Percentiles rank a stretch among this genome's conserved stretches.
Evolutionary conservation across 805 yeast genomes (phyloP).

Genomic region (Ogataea minuta): DNA sequence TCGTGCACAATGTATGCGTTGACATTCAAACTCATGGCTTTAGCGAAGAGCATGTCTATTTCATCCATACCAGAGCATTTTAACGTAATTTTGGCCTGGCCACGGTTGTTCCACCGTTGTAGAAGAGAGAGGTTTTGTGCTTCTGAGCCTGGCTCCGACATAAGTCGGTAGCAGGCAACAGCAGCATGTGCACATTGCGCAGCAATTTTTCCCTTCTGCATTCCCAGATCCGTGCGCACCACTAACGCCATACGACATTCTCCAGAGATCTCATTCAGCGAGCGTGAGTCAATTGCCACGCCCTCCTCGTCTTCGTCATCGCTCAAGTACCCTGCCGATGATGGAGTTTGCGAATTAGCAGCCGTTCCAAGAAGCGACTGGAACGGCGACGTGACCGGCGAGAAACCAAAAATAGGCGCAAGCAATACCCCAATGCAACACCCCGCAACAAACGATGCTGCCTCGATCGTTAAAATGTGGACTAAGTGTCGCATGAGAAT

Average conservation of each 20-base stretch:
- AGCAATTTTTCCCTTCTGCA: constrained; percentile 95
- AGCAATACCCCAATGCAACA: constrained; percentile 30
- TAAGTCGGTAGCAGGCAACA: constrained; percentile 75
- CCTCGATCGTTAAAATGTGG: constrained; percentile 18
- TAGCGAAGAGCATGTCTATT: constrained; percentile 74
- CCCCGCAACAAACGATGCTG: constrained; percentile 31
- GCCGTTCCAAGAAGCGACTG: constrained; percentile 13
- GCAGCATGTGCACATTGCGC: constrained; percentile 99
- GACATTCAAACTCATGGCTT: constrained; percentile 75
- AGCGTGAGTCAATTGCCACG: constrained; percentile 55
- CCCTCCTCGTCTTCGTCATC: constrained; percentile 30
- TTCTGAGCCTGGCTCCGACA: constrained; percentile 49
- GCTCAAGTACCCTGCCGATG: constrained; percentile 24
- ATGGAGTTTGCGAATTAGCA: constrained; percentile 20
- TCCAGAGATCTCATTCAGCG: constrained; percentile 67
- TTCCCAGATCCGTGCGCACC: constrained; percentile 82
- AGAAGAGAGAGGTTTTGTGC: constrained; percentile 63
- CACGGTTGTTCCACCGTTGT: constrained; percentile 73
- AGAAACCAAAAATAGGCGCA: constrained; percentile 16
- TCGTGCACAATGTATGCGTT: constrained; percentile 84
- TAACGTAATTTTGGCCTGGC: constrained; percentile 92
- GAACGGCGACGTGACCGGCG: constrained; percentile 16
- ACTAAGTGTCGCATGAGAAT: constrained; percentile 6
- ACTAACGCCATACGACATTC: constrained; percentile 85
- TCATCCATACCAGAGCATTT: constrained; percentile 68